Conservation (phyloP, 768 basidiomycete genomes). For the Heimioporus sp. region DNA sequence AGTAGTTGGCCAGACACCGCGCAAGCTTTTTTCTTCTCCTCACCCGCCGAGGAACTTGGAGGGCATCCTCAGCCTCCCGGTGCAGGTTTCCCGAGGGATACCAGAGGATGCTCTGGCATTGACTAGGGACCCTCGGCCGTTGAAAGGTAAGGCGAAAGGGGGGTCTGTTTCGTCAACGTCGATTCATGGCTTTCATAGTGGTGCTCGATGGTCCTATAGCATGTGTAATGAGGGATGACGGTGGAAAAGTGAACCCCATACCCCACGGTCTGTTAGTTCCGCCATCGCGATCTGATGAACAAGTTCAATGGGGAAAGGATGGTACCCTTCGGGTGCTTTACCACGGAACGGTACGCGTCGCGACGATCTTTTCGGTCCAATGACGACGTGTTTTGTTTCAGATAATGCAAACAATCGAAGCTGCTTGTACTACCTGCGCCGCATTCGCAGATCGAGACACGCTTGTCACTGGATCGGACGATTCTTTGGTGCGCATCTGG, state of each 20-base stretch:
- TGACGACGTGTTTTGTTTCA: conserved; percentile 26
- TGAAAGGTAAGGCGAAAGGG: conserved; percentile 46
- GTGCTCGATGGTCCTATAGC: conserved; percentile 40
- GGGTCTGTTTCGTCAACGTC: neutral
- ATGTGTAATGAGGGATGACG: conserved; percentile 50
- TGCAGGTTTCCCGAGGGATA: conserved; percentile 70
- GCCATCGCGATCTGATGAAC: conserved; percentile 63
- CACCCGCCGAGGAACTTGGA: conserved; percentile 77
- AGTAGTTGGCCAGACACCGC: conserved; percentile 87
- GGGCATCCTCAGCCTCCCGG: conserved; percentile 69
- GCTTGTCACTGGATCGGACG: conserved; percentile 77
- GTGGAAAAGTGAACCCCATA: conserved; percentile 53
- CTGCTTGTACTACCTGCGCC: conserved; percentile 68
- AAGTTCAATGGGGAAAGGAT: conserved; percentile 63
- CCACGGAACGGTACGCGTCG: conserved; percentile 54
- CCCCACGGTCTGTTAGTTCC: conserved; percentile 54
- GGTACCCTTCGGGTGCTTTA: conserved; percentile 60
- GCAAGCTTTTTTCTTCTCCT: conserved; percentile 72
- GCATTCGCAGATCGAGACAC: conserved; percentile 71
- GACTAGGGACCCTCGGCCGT: conserved; percentile 50
- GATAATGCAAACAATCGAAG: conserved; percentile 78
- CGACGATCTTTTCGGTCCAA: neutral
- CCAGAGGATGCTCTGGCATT: conserved; percentile 81
- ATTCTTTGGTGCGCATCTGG: conserved; percentile 86
- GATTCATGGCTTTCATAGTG: conserved; percentile 25